Percentiles rank a stretch among this genome's conserved stretches.
phyloP scores from a whole-genome alignment of 495 filamentous ascomycete species.

The Penicillium fimorum region DNA sequence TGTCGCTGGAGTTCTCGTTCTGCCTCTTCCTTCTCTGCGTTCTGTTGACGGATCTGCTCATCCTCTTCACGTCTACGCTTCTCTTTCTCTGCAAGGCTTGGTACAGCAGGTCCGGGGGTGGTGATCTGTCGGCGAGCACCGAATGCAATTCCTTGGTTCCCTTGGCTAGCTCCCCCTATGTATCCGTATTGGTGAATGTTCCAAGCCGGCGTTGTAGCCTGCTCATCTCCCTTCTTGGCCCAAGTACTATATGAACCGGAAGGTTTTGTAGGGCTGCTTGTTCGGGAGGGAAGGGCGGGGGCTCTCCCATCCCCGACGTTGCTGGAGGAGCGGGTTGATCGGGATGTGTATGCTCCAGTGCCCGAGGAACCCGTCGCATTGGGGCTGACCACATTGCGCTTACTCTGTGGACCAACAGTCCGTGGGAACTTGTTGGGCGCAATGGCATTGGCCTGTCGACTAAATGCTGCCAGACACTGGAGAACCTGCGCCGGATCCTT shows the following conservation, averaged over 20 bases:
- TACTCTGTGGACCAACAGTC: constrained; percentile 64
- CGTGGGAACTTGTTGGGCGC: constrained; percentile 71
- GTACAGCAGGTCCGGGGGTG: constrained; percentile 71
- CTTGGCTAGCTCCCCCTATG: constrained; percentile 96
- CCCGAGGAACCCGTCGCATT: constrained; percentile 62
- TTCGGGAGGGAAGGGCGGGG: constrained; percentile 46
- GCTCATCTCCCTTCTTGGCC: constrained; percentile 82
- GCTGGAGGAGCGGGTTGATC: constrained; percentile 59
- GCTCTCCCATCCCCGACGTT: constrained; percentile 66
- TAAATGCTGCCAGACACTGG: constrained; percentile 90
- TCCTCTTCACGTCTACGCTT: constrained; percentile 59
- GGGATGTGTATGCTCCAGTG: constrained; percentile 34
- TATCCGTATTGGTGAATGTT: constrained; percentile 99
- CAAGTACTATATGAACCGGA: constrained; percentile 74
- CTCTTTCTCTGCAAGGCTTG: constrained; percentile 68
- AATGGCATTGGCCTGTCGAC: constrained; percentile 74
- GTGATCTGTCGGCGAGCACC: constrained; percentile 93
- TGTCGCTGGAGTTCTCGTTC: constrained; percentile 60
- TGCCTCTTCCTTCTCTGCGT: constrained; percentile 55
- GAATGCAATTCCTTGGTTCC: constrained; percentile 89
- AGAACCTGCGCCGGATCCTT: constrained; percentile 98
- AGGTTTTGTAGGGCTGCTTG: constrained; percentile 60
- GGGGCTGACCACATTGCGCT: constrained; percentile 61
- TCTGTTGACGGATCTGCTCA: constrained; percentile 58
- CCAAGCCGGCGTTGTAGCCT: constrained; percentile 84